Conservation (phyloP, 176 grass and related monocot genomes). For the Luzula sylvatica region DNA sequence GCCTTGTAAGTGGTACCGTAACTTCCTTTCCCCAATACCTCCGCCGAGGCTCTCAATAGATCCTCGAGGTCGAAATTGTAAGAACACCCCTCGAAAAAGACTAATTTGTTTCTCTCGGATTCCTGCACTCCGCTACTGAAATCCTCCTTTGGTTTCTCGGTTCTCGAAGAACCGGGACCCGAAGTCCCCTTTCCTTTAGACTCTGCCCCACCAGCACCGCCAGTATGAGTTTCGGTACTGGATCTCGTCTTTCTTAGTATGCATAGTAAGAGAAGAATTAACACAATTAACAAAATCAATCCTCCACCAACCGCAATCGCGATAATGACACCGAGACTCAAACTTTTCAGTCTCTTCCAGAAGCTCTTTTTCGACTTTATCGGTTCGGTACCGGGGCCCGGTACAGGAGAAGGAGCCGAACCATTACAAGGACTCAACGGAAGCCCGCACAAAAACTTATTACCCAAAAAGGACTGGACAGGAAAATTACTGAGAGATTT, state of each 20-base stretch:
- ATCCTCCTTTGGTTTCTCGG: conserved; percentile 74
- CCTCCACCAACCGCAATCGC: conserved; percentile 48
- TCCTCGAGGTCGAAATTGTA: conserved; percentile 97
- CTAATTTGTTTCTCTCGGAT: conserved; percentile 82
- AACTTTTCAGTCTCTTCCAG: conserved; percentile 65
- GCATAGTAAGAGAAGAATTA: conserved; percentile 48
- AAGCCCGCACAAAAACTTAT: conserved; percentile 65
- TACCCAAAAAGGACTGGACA: conserved; percentile 63
- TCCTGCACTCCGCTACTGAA: conserved; percentile 90
- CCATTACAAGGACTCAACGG: conserved; percentile 50
- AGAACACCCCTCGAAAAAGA: conserved; percentile 81
- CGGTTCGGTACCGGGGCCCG: conserved; percentile 28
- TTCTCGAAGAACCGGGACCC: conserved; percentile 28
- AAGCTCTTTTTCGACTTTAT: conserved; percentile 38
- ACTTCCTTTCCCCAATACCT: conserved; percentile 93
- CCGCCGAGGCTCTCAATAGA: conserved; percentile 88
- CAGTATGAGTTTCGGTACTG: conserved; percentile 5
- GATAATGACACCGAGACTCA: conserved; percentile 51
- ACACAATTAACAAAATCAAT: conserved; percentile 51
- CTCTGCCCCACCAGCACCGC: conserved; percentile 28
- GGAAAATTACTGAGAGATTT: conserved; percentile 61
- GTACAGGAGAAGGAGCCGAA: conserved; percentile 50
- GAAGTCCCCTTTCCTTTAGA: conserved; percentile 65
- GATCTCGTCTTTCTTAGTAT: conserved; percentile 58
- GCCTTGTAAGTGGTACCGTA: conserved; percentile 95